Base-by-base conservation (phyloP, 495 filamentous ascomycete genomes). In the Tuber borchii region DNA sequence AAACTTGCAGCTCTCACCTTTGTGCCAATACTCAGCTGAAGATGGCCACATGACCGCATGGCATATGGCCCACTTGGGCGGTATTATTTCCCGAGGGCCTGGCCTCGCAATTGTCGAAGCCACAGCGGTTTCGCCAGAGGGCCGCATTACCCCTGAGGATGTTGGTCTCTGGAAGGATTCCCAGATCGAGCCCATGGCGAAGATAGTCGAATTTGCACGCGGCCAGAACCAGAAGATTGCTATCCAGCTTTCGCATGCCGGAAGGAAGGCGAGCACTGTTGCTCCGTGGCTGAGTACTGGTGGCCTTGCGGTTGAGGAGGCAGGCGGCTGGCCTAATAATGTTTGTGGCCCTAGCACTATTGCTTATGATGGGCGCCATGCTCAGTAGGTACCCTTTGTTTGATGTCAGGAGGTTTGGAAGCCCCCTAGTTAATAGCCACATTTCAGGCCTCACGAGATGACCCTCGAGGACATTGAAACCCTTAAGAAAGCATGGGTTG, bases 181-280 rank as follows among this genome's bases (percentile, higher is more conserved):
- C 1, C 93, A 94, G 75, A 89, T 93, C 78, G 89, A 85, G 40
- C 87, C 87, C 1, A 78, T 94, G 74, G 86, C 86, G 77, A 84
- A 87, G 26, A 86, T 91, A 71, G 85, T 89, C 42, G 90, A 93
- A 68, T 93, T 93, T 78, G 89, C 88, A 3, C 90, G 94, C 83
- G 87, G 86, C 72, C 91, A 92, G 82, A 85, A 85, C 80, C 90
- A 90, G 83, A 90, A 90, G 78, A 89, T 92, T 69, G 92, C 87
- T 68, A 90, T 95, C 75, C 93, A 95, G 84, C 83, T 95, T 9
- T 91, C 85, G 20, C 93, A 95, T 80, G 91, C 92, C 2, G 93
- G 93, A 2, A 85, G 92, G n/a, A 94, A 94, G 80, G 39, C 39
- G 39, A 40, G 39, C 39, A 40, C 39, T 40, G 3, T 40, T 40